Evolutionary conservation across 2,329 filamentous ascomycete species (phyloP).

Genomic region (Pseudocercospora musae): DNA sequence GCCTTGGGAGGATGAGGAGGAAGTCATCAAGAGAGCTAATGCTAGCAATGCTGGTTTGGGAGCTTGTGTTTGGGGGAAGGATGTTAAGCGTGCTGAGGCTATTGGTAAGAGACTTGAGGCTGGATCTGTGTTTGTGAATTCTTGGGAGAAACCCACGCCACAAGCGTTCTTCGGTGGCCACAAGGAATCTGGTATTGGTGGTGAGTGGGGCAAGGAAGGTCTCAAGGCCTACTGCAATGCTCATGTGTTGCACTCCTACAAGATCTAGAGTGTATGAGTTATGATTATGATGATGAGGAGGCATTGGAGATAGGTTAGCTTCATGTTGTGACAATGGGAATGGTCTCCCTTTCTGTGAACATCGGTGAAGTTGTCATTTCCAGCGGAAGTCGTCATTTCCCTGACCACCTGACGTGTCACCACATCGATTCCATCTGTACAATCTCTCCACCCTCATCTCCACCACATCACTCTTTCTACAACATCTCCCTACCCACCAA

Average conservation of each 20-base stretch:
- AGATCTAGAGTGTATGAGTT: conserved; percentile 34
- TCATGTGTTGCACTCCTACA: conserved; percentile 48
- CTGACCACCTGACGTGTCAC: too few relatives aligned
- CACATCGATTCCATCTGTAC: neutral
- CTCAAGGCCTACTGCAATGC: conserved; percentile 48
- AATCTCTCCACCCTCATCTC: too few relatives aligned
- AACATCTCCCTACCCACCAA: conserved; percentile 33
- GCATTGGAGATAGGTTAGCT: too few relatives aligned
- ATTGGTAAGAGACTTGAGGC: conserved; percentile 50
- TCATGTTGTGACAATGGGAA: too few relatives aligned
- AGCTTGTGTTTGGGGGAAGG: conserved; percentile 52
- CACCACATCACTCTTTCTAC: neutral
- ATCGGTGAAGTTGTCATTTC: too few relatives aligned
- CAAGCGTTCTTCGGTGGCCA: conserved; percentile 65
- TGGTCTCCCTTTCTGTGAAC: too few relatives aligned
- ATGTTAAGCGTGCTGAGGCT: conserved; percentile 47
- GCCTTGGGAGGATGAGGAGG: conserved; percentile 46
- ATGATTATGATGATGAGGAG: too few relatives aligned
- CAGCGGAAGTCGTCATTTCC: too few relatives aligned
- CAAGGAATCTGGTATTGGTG: conserved; percentile 55
- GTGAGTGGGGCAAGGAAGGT: conserved; percentile 56
- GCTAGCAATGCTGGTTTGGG: conserved; percentile 51
- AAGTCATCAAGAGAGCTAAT: conserved; percentile 50
- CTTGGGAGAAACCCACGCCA: conserved; percentile 46
- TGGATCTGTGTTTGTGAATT: conserved; percentile 58